A percentile compares a stretch with the other conserved stretches of the same genome.
These are phyloP conservation scores for Cadophora luteo-olivacea DNA, from an alignment of 2,329 filamentous ascomycete genomes.

Conservation along the genomic window DNA sequence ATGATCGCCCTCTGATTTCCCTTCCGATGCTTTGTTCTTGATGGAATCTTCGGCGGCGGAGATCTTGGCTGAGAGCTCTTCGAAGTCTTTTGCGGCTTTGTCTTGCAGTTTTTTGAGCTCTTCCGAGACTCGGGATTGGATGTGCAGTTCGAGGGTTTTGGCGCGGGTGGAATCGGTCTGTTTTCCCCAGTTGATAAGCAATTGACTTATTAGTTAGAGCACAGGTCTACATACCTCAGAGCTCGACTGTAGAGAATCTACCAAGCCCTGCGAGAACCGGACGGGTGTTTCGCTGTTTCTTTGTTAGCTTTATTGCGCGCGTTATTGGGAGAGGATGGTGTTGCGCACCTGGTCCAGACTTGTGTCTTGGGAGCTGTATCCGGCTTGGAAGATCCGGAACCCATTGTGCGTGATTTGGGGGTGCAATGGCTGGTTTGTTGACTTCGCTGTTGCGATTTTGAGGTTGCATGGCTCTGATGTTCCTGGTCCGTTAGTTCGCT, in stretches of 20 bases:
- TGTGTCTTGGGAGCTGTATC: conserved; percentile 37
- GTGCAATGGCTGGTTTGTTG: conserved; percentile 27
- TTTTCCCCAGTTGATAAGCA: conserved; percentile 17
- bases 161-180: conserved; percentile 90
- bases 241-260: conserved; percentile 83
- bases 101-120: conserved; percentile 83
- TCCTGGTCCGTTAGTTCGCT: not conserved
- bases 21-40: conserved; percentile 18
- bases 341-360: conserved; percentile 41
- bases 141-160: conserved; percentile 82
- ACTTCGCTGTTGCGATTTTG: conserved; percentile 28
- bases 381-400: conserved; percentile 43
- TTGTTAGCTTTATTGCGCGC: conserved; percentile 9
- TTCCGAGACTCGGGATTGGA: conserved; percentile 84
- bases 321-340: not conserved
- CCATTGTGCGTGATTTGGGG: conserved; percentile 37
- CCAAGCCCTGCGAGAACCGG: conserved; percentile 79
- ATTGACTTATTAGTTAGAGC: conserved; percentile 15
- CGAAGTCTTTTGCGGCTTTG: conserved; percentile 72
- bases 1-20: conserved; percentile 43
- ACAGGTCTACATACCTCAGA: conserved; percentile 69
- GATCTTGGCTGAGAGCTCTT: conserved; percentile 70
- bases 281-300: conserved; percentile 63
- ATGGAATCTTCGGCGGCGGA: conserved; percentile 44
- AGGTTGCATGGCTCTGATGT: conserved; percentile 23